Evolutionary conservation across 2,329 filamentous ascomycete species (phyloP), one percentile per base, ranked within the genome.

Genomic region (Cyclaneusma minus): DNA sequence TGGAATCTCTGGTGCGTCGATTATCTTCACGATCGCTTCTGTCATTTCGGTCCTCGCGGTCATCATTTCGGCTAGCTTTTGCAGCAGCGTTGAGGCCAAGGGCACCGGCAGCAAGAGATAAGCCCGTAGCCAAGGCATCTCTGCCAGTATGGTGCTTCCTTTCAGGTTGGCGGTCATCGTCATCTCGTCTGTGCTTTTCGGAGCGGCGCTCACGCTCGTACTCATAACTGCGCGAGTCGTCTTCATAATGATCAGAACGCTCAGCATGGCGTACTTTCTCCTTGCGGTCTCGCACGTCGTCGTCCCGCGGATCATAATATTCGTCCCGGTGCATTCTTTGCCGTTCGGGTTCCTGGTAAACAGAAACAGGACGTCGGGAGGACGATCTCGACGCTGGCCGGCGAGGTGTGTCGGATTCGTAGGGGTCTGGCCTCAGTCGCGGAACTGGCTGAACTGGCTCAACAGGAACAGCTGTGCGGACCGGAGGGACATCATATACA

Each of bases 401-500:
- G 44, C 6, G 43, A 35, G 56, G 51, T n/a, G 48, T 56, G 14
- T 51, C 40, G 6, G 60, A 55, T 1, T 29, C 29, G 21, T 34
- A 27, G 6, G 35, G 32, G 20, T 29, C 22, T 15, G 31, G 29
- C 9, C 41, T 39, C 18, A 38, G 38, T 14, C 32, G 26, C 12
- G 33, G 25, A 5, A 40, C 36, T 22, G 43, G 35, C 13, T 36
- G 31, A 21, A 41, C 24, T 8, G 41, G 38, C 13, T 42, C 42
- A 28, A 45, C 35, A 6, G 57, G 55, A 9, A 62, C 48, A 10
- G 64, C 55, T 42, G 60, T 52, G 26, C 60, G 57, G 22, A 51
- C 47, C 0, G 50, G 49, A 5, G 61, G 51, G 15, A 57, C 45
- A 13, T 65, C 62, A 34, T 67, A 68, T 5, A 52, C 42, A 10